Conservation (phyloP, 1,284 basidiomycete species). For the Papiliotrema terrestris region DNA sequence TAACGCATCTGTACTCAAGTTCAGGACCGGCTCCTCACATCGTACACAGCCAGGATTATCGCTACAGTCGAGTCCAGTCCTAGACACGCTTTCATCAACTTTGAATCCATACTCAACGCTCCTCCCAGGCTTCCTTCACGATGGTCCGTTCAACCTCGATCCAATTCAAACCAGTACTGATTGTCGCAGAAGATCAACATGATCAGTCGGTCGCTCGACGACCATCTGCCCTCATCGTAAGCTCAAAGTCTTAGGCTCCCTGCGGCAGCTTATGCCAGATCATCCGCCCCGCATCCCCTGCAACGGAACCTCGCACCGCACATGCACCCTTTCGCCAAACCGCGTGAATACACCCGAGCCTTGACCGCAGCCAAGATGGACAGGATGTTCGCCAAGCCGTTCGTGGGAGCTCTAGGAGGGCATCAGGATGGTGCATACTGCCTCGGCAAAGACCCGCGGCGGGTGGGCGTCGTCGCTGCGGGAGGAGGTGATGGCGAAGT, state of each 20-base stretch:
- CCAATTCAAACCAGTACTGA: neutral
- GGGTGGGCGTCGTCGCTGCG: slow-evolving; percentile 79
- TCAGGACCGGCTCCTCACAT: too few species aligned
- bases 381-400: slow-evolving; percentile 94
- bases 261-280: slow-evolving; percentile 10
- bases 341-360: slow-evolving; percentile 89
- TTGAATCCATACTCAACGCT: too few species aligned
- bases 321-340: slow-evolving; percentile 88
- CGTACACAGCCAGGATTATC: too few species aligned
- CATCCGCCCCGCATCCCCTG: slow-evolving; percentile 57
- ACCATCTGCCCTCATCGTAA: slow-evolving; percentile 48
- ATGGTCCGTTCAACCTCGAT: slow-evolving; percentile 1
- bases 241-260: slow-evolving; percentile 2
- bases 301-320: slow-evolving; percentile 90
- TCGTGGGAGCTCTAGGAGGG: slow-evolving; percentile 84
- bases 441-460: slow-evolving; percentile 71
- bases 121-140: neutral
- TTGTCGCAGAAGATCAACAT: slow-evolving; percentile 50
- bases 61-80: too few species aligned
- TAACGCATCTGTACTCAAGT: too few species aligned
- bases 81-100: too few species aligned
- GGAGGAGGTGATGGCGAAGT: slow-evolving; percentile 95
- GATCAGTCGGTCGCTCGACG: slow-evolving; percentile 49
- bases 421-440: slow-evolving; percentile 95
- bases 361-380: slow-evolving; percentile 96